Evolutionary conservation across 768 basidiomycete genomes (phyloP).

Genomic region (Dictyophora rubrovolvata): DNA sequence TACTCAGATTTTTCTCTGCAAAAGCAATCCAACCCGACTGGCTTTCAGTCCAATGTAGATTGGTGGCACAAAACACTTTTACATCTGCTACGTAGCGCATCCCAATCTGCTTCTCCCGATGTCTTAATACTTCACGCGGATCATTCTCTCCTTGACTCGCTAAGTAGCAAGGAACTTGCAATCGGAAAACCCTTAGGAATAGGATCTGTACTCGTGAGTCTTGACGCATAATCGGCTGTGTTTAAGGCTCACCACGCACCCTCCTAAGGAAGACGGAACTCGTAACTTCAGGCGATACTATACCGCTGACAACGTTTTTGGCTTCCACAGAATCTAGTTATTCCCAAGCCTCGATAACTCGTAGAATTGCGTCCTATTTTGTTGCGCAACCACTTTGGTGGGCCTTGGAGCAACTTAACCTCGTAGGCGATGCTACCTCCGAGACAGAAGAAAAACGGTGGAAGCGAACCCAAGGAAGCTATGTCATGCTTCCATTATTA

Average conservation of each 20-base stretch:
- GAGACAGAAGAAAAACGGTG: conserved; percentile 36
- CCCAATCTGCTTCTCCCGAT: conserved; percentile 35
- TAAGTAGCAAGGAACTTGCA: conserved; percentile 44
- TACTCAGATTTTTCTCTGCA: conserved; percentile 85
- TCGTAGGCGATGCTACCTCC: conserved; percentile 44
- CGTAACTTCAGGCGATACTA: conserved; percentile 29
- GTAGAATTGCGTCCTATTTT: conserved; percentile 57
- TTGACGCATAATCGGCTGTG: not conserved
- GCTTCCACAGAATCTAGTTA: conserved; percentile 51
- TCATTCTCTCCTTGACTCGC: conserved; percentile 42
- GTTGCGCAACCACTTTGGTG: conserved; percentile 80
- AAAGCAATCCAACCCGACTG: conserved; percentile 73
- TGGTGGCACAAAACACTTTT: conserved; percentile 81
- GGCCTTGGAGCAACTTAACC: conserved; percentile 69
- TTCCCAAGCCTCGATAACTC: conserved; percentile 56
- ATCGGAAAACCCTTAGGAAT: conserved; percentile 69
- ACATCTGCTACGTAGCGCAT: conserved; percentile 45
- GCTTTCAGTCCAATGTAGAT: conserved; percentile 68
- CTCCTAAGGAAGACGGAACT: conserved; percentile 51
- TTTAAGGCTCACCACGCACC: not conserved
- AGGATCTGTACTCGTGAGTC: conserved; percentile 61
- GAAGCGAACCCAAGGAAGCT: conserved; percentile 57
- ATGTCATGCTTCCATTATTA: conserved; percentile 55
- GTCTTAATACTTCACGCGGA: conserved; percentile 52
- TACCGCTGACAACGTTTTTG: conserved; percentile 48